These are phyloP conservation scores for Chaetothyriales sp. DNA, from an alignment of 2,329 filamentous ascomycete species.

Conservation along the genomic window DNA sequence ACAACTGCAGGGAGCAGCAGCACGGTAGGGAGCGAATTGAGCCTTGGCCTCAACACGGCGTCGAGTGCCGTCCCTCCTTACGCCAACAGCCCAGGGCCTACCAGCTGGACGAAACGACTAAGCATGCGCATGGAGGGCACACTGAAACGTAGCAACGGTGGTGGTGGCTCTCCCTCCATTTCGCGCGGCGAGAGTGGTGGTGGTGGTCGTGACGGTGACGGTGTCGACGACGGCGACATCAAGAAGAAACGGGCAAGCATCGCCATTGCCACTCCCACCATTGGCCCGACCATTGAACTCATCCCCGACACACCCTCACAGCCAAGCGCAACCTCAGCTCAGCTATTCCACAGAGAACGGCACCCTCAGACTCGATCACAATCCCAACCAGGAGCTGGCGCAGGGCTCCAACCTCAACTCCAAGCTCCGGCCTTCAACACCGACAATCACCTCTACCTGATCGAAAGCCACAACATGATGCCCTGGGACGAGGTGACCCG, in stretches of 20 bases:
- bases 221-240: not conserved
- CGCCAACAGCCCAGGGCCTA: constrained; percentile 33
- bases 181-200: not conserved
- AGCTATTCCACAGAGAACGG: not conserved
- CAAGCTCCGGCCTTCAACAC: constrained; percentile 4
- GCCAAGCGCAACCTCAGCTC: not conserved
- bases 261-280: not conserved
- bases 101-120: constrained; percentile 4
- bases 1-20: constrained; percentile 31
- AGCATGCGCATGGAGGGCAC: constrained; percentile 1
- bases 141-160: constrained; percentile 3
- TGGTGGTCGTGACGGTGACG: not conserved
- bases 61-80: constrained; percentile 30
- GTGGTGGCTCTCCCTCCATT: constrained; percentile 2
- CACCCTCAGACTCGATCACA: not conserved
- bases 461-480: constrained; percentile 13
- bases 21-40: constrained; percentile 11
- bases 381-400: not conserved
- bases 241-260: not conserved
- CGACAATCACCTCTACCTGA: constrained; percentile 12
- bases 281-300: not conserved
- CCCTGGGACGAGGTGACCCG: constrained; percentile 12
- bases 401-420: constrained; percentile 5
- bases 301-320: not conserved
- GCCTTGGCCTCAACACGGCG: constrained; percentile 18